A percentile compares a stretch with the other conserved stretches of the same genome.
Evolutionary conservation across 495 filamentous ascomycete species (phyloP).

Genomic region (Aspergillus bridgeri): DNA sequence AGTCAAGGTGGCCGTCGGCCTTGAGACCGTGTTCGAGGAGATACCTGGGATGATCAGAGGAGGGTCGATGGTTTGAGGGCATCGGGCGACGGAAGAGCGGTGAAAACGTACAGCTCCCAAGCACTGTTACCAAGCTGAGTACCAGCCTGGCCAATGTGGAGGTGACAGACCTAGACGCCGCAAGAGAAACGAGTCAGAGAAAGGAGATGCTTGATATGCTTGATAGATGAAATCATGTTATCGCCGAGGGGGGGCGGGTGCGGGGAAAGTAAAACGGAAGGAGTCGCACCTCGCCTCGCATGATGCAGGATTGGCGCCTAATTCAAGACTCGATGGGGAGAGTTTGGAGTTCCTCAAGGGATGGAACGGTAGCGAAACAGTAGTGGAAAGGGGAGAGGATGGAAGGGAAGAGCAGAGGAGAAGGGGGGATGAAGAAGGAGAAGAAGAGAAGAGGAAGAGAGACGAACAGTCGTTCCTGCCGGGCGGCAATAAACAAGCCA

Average conservation of each 20-base stretch:
- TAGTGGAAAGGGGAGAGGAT: background rate
- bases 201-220: background rate
- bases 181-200: background rate
- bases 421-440: background rate
- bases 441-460: background rate
- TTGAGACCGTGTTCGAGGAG: conserved; percentile 87
- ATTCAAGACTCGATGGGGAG: background rate
- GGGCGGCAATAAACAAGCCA: conserved; percentile 8
- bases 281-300: conserved; percentile 37
- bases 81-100: conserved; percentile 27
- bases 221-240: background rate
- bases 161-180: conserved; percentile 66
- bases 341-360: background rate
- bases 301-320: conserved; percentile 13
- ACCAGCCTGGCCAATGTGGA: conserved; percentile 93
- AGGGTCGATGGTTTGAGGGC: background rate
- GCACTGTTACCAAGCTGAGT: conserved; percentile 90
- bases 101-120: conserved; percentile 84
- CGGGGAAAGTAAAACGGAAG: conserved; percentile 19
- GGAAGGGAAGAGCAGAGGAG: background rate
- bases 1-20: conserved; percentile 66
- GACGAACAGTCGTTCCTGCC: conserved; percentile 5
- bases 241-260: conserved; percentile 14
- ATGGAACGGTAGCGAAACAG: background rate
- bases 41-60: conserved; percentile 55